Base-by-base conservation (phyloP, 768 basidiomycete genomes). In the Stropharia rugosoannulata region DNA sequence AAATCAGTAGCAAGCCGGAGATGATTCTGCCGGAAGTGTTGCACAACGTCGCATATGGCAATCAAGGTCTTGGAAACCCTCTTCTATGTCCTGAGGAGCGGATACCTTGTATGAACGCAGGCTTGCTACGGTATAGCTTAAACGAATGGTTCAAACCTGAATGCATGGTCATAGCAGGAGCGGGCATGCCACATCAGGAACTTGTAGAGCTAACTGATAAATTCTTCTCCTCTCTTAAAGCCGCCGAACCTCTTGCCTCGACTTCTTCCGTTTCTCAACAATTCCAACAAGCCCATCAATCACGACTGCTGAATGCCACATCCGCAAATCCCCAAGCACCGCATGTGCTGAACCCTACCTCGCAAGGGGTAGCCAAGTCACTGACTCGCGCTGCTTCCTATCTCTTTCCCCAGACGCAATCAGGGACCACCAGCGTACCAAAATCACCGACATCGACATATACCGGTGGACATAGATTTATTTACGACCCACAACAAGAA, bases 141-240 rank as follows among this genome's bases (percentile, higher is more conserved):
- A 73, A 75, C 52, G 82, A 86, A 39, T 97, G 94, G 95, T 98
- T 93, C 69, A 77, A 84, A 48, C 96, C 97, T 0, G 96, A 98
- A 66, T 77, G 92, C 51, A 97, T 99, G 84, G 95, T 98, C 39
- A 80, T 98, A 54, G 94, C 96, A 5, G 95, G 93, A 10, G 89
- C 93, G 0, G 97, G 97, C 9, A 89, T 99, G 83, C 82, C 78
- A 9, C 97, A 98, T 66, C 85, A 91, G 60, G 80, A 93, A 58
- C 80, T 99, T 16, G 92, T 98, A 19, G 89, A 93, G 59, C 77
- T 97, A 48, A 82, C 84, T 0, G 85, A 95, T 69, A 86, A 89
- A 69, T 81, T 90, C 66, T 97, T 98, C 61, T 89, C 92, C 10
- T 81, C 82, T 5, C 75, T 84, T 76, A 73, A 84, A 77, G 63